Conservation (phyloP, 2,329 filamentous ascomycete species). For the Colletotrichum shisoi region DNA sequence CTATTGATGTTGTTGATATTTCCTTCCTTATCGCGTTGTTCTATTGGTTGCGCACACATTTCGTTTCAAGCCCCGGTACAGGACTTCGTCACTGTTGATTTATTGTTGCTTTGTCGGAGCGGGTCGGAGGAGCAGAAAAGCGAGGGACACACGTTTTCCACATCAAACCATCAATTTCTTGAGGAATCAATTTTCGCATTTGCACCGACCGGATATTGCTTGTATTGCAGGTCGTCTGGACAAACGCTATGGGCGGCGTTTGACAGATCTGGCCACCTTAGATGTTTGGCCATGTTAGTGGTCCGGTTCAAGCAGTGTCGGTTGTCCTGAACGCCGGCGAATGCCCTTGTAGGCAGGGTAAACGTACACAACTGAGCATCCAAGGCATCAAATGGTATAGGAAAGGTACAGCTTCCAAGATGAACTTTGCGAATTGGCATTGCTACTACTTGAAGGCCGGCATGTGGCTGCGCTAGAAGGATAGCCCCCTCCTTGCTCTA, state of each 20-base stretch:
- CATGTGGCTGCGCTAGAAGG: background rate
- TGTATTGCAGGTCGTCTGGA: background rate
- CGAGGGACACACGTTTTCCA: constrained; percentile 20
- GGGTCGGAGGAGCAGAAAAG: constrained; percentile 18
- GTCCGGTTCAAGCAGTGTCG: background rate
- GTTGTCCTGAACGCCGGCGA: background rate
- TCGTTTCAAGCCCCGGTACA: constrained; percentile 16
- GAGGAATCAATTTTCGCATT: constrained; percentile 2
- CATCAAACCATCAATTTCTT: constrained; percentile 10
- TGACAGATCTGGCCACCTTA: background rate
- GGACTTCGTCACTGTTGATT: constrained; percentile 4
- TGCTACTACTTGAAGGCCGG: constrained; percentile 20
- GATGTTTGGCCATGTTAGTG: no score
- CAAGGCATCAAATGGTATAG: background rate
- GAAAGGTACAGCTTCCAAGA: background rate
- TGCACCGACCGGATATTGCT: background rate
- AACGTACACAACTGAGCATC: no score
- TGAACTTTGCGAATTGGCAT: constrained; percentile 24
- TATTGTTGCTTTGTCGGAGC: constrained; percentile 12
- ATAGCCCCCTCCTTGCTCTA: background rate
- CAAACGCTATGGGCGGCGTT: background rate
- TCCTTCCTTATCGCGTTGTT: background rate
- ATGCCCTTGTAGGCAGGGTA: no score
- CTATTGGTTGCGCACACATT: constrained; percentile 7
- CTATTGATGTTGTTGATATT: constrained; percentile 4